phyloP scores from a whole-genome alignment of 129 eudicot species.

The Pulicaria dysenterica region DNA sequence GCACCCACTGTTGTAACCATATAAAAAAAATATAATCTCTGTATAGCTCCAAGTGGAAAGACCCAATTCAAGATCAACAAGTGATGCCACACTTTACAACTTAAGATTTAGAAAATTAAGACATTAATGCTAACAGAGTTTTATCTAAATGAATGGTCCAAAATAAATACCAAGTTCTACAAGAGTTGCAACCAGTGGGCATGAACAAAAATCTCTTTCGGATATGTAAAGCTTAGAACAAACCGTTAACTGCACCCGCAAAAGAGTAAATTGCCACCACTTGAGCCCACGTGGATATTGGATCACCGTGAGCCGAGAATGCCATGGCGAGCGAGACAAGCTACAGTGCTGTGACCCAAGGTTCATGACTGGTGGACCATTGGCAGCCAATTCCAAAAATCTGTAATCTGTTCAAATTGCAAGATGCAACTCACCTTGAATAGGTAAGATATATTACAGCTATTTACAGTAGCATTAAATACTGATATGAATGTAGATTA shows the following conservation, averaged over 20 bases:
- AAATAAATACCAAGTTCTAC: not conserved
- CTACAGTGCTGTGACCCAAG: conserved; percentile 3
- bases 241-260: not conserved
- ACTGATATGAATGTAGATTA: conserved; percentile 20
- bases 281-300: not conserved
- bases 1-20: too few relatives aligned
- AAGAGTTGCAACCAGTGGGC: conserved; percentile 8
- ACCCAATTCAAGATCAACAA: too few relatives aligned
- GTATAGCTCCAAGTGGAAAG: too few relatives aligned
- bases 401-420: not conserved
- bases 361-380: not conserved
- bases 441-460: conserved; percentile 17
- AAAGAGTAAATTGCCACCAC: not conserved
- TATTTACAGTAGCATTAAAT: conserved; percentile 6
- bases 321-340: not conserved
- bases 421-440: conserved; percentile 15
- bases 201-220: not conserved
- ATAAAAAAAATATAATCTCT: too few relatives aligned
- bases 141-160: not conserved
- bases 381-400: conserved; percentile 14
- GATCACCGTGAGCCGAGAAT: not conserved
- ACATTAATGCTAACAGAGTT: not conserved
- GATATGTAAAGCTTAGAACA: not conserved
- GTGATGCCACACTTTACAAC: not conserved
- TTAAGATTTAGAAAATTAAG: not conserved